phyloP scores from a whole-genome alignment of 2,329 filamentous ascomycete genomes.

The Monilinia laxa region DNA sequence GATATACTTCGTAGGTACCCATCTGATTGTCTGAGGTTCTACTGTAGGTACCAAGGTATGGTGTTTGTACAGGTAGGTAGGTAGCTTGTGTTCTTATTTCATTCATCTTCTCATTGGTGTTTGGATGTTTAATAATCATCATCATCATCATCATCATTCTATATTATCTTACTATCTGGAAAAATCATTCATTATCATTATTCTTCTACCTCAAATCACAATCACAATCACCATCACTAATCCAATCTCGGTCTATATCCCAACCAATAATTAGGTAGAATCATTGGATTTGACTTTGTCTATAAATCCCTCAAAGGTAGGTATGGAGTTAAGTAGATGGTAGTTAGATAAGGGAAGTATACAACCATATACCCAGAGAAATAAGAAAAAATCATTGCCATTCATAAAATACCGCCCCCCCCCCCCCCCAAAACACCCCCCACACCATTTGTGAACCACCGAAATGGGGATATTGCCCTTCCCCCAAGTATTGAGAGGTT shows the following conservation, averaged over 20 bases:
- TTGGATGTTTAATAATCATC: too few species aligned
- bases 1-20: too few species aligned
- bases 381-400: conserved; percentile 6
- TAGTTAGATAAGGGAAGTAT: neutral
- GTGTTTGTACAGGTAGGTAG: too few species aligned
- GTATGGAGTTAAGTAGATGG: neutral
- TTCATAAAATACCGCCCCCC: conserved; percentile 8
- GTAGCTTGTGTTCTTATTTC: too few species aligned
- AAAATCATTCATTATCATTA: too few species aligned
- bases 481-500: neutral
- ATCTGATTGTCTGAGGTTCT: too few species aligned
- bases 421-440: neutral
- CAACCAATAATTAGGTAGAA: neutral
- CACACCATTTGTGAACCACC: conserved; percentile 9
- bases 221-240: too few species aligned
- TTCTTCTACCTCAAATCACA: neutral
- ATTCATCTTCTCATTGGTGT: too few species aligned
- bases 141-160: too few species aligned
- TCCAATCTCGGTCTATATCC: neutral
- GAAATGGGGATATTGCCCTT: conserved; percentile 5
- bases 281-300: conserved; percentile 5
- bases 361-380: neutral
- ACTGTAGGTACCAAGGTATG: too few species aligned
- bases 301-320: neutral
- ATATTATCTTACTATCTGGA: too few species aligned